Evolutionary conservation across 139 green algal species (phyloP).

Genomic region (Asterochloris sp.): DNA sequence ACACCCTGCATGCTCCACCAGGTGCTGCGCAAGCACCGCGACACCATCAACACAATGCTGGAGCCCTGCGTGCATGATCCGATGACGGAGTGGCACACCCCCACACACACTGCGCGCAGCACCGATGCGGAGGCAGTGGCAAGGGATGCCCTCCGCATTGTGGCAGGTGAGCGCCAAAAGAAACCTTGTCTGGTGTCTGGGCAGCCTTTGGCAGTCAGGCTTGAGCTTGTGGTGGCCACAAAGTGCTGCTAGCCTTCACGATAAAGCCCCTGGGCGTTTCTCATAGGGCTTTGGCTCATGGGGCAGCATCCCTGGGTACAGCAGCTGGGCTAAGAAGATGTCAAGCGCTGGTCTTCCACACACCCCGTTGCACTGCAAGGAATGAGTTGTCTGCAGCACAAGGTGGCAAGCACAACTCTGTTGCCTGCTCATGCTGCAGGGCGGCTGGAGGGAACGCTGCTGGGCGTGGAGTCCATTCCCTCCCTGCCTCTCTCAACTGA

Average conservation of each 20-base stretch:
- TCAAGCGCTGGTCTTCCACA: background rate
- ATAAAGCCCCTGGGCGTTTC: too few species aligned
- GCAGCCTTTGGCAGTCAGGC: too few species aligned
- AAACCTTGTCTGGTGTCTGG: too few species aligned
- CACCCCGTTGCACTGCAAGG: background rate
- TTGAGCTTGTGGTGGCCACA: too few species aligned
- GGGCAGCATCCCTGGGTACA: too few species aligned
- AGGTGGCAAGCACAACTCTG: too few species aligned
- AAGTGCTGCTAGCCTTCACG: too few species aligned
- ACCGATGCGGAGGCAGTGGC: slow-evolving; percentile 63
- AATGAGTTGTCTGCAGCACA: too few species aligned
- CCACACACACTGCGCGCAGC: background rate
- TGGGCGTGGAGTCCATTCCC: slow-evolving; percentile 80
- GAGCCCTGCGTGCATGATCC: slow-evolving; percentile 98
- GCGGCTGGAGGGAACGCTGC: slow-evolving; percentile 74
- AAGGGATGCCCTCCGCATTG: slow-evolving; percentile 73
- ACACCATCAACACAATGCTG: slow-evolving; percentile 85
- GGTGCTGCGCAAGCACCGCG: slow-evolving; percentile 71
- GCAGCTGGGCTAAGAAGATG: background rate
- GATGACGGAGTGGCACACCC: slow-evolving; percentile 86
- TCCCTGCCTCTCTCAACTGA: slow-evolving; percentile 77
- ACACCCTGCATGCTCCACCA: slow-evolving; percentile 8
- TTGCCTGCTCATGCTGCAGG: slow-evolving; percentile 25
- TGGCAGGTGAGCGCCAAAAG: slow-evolving; percentile 42
- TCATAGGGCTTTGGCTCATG: too few species aligned